Percentiles rank a stretch among this genome's conserved stretches.
Evolutionary conservation across 805 yeast species (phyloP).

Genomic region (Ogataea paraovalis): DNA sequence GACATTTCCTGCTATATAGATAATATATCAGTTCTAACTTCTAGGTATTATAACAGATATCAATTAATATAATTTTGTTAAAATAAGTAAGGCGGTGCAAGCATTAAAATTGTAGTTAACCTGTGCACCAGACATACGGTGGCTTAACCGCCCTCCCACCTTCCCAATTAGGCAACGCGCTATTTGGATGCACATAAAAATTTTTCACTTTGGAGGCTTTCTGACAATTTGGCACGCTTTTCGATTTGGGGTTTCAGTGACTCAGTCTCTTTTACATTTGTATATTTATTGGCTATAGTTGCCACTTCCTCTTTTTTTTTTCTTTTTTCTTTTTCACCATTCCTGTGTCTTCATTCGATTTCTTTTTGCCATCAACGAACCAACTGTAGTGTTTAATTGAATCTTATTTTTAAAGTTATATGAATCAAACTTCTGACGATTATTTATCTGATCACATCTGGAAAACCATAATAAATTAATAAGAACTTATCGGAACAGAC

Average conservation of each 20-base stretch:
- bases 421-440: conserved; percentile 40
- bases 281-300: too few relatives aligned
- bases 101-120: neutral
- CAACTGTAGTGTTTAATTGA: too few relatives aligned
- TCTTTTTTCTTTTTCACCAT: too few relatives aligned
- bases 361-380: neutral
- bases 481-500: neutral
- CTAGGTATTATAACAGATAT: too few relatives aligned
- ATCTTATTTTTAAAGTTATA: conserved; percentile 2
- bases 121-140: neutral
- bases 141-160: conserved; percentile 1
- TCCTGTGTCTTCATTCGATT: too few relatives aligned
- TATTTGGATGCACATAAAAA: conserved; percentile 10
- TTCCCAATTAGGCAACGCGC: conserved; percentile 23
- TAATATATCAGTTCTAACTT: too few relatives aligned
- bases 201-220: conserved; percentile 12
- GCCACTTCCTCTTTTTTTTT: too few relatives aligned
- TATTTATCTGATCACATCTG: conserved; percentile 50
- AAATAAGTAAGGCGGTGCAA: too few relatives aligned
- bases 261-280: too few relatives aligned
- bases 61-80: neutral
- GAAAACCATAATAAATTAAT: conserved; percentile 33
- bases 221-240: neutral
- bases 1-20: too few relatives aligned
- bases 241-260: too few relatives aligned